Conservation (phyloP, 768 basidiomycete species). For the Lactarius psammicola region DNA sequence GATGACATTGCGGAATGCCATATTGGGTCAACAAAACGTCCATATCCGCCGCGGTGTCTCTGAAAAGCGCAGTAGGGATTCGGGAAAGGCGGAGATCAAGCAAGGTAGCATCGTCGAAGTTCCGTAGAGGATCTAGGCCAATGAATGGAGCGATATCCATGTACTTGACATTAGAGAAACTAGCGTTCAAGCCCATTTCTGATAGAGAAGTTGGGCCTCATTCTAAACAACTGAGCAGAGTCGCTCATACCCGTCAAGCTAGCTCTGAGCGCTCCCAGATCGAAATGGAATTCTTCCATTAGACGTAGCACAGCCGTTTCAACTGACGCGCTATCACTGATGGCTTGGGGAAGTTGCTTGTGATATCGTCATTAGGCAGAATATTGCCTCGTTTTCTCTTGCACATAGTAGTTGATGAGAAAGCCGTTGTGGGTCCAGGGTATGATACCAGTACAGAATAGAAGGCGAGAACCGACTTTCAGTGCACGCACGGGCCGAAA, state of each 20-base stretch:
- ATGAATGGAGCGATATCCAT: too few species aligned
- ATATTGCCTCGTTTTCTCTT: too few species aligned
- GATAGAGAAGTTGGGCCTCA: background rate
- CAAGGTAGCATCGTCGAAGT: background rate
- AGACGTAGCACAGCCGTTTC: background rate
- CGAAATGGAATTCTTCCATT: background rate
- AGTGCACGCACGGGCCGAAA: too few species aligned
- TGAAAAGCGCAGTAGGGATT: background rate
- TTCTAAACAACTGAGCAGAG: background rate
- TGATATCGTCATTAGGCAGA: too few species aligned
- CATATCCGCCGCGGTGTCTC: background rate
- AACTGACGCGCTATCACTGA: too few species aligned
- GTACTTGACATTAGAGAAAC: too few species aligned
- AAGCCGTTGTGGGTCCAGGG: too few species aligned
- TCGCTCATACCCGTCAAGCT: background rate
- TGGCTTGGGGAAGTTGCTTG: too few species aligned
- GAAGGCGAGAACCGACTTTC: too few species aligned
- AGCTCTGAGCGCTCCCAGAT: background rate
- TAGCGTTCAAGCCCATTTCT: background rate
- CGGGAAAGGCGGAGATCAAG: background rate
- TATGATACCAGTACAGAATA: too few species aligned
- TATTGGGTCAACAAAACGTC: background rate
- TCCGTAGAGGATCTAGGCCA: background rate
- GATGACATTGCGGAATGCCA: background rate
- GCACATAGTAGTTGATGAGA: too few species aligned